Evolutionary conservation across 1,284 basidiomycete species (phyloP).

Genomic region (Cystobasidium pallidum): DNA sequence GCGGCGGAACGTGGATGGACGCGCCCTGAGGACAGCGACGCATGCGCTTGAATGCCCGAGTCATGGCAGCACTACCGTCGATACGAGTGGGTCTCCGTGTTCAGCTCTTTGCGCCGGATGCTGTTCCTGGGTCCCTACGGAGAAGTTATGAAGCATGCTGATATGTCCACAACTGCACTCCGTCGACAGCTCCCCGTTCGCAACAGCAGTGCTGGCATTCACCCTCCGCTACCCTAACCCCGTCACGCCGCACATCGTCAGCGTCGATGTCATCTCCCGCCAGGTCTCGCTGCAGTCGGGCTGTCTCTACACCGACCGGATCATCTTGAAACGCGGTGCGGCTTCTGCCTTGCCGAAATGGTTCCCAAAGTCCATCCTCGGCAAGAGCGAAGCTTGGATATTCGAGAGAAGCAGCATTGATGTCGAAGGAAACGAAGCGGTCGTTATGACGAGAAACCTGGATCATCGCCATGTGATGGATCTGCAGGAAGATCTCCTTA

Average conservation of each 20-base stretch:
- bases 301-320: constrained; percentile 33
- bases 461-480: constrained; percentile 44
- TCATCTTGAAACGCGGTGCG: constrained; percentile 44
- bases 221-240: constrained; percentile 97
- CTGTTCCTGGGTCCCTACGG: neutral
- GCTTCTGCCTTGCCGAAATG: constrained; percentile 43
- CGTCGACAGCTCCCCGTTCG: constrained; percentile 63
- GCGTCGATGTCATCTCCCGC: constrained; percentile 87
- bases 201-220: constrained; percentile 88
- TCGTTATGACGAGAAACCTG: constrained; percentile 39
- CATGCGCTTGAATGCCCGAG: constrained; percentile 36
- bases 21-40: constrained; percentile 6
- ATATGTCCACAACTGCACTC: too few relatives aligned
- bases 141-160: neutral
- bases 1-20: neutral
- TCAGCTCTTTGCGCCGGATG: neutral
- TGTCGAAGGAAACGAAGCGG: constrained; percentile 15
- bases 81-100: constrained; percentile 33
- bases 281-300: constrained; percentile 18
- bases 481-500: constrained; percentile 41
- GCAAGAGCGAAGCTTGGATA: constrained; percentile 43
- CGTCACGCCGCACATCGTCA: constrained; percentile 88
- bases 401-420: constrained; percentile 35
- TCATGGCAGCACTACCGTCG: constrained; percentile 40
- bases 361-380: constrained; percentile 30